phyloP scores from a whole-genome alignment of 1,139 yeast genomes.

The Diutina rugosa region DNA sequence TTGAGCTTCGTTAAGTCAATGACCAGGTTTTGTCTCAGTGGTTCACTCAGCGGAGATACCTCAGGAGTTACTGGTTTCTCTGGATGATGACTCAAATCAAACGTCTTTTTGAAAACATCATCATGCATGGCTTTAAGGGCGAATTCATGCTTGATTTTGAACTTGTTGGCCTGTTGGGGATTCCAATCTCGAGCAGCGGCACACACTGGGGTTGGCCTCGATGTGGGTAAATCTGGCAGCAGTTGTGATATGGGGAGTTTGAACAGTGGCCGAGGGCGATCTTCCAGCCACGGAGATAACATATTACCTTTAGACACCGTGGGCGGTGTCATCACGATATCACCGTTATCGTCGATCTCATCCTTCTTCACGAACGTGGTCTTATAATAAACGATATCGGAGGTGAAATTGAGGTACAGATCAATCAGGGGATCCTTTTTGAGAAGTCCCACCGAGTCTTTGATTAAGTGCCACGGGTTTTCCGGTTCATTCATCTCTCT shows the following conservation, averaged over 20 bases:
- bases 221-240: constrained; percentile 3
- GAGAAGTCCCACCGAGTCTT: constrained; percentile 22
- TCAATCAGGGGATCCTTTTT: constrained; percentile 15
- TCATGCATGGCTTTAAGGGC: constrained; percentile 24
- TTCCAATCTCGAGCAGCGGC: constrained; percentile 26
- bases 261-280: background rate
- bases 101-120: constrained; percentile 23
- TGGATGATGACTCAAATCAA: constrained; percentile 20
- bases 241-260: background rate
- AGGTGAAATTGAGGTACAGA: constrained; percentile 23
- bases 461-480: constrained; percentile 18
- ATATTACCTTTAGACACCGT: background rate
- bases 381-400: constrained; percentile 33
- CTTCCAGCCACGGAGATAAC: background rate
- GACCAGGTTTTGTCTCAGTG: constrained; percentile 29
- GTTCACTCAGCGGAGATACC: constrained; percentile 31
- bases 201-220: constrained; percentile 17
- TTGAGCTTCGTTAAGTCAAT: constrained; percentile 27
- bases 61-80: constrained; percentile 27
- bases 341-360: constrained; percentile 12
- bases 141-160: constrained; percentile 14
- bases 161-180: constrained; percentile 15
- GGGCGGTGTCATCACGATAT: background rate
- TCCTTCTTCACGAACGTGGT: constrained; percentile 31
- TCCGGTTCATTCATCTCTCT: constrained; percentile 10